These are phyloP conservation scores for Penicillium tannophilum DNA, from an alignment of 495 filamentous ascomycete species.

Conservation along the genomic window DNA sequence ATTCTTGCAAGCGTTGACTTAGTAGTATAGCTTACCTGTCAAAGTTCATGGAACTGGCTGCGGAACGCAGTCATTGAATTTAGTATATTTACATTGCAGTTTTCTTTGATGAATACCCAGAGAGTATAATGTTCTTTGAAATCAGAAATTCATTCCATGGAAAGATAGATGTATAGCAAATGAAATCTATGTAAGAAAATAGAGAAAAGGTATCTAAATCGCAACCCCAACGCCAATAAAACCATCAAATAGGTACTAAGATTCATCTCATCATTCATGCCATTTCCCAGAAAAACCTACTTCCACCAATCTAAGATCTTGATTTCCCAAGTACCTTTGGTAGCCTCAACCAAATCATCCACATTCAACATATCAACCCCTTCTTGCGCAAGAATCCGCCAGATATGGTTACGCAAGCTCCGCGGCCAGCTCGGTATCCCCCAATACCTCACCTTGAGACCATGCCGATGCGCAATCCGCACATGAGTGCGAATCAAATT, in stretches of 20 bases:
- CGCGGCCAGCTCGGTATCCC: constrained; percentile 75
- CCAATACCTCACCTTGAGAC: constrained; percentile 79
- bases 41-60: too few relatives aligned
- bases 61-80: too few relatives aligned
- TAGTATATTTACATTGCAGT: background rate
- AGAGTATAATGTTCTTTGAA: background rate
- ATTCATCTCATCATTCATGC: constrained; percentile 10
- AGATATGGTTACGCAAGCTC: constrained; percentile 71
- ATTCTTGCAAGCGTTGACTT: too few relatives aligned
- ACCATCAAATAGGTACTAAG: background rate
- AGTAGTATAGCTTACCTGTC: too few relatives aligned
- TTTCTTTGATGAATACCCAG: background rate
- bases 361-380: constrained; percentile 79
- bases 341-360: constrained; percentile 67
- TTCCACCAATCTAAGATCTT: constrained; percentile 45
- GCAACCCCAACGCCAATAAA: constrained; percentile 3
- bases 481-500: constrained; percentile 64
- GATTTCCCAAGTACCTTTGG: constrained; percentile 46
- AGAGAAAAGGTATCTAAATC: constrained; percentile 15
- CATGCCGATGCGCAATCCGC: constrained; percentile 65
- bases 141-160: background rate
- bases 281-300: background rate
- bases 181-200: background rate
- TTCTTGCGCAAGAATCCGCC: constrained; percentile 70
- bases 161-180: background rate